Conservation (phyloP, 371 early-diverging fungal genomes). For the Lichtheimia hyalospora region DNA sequence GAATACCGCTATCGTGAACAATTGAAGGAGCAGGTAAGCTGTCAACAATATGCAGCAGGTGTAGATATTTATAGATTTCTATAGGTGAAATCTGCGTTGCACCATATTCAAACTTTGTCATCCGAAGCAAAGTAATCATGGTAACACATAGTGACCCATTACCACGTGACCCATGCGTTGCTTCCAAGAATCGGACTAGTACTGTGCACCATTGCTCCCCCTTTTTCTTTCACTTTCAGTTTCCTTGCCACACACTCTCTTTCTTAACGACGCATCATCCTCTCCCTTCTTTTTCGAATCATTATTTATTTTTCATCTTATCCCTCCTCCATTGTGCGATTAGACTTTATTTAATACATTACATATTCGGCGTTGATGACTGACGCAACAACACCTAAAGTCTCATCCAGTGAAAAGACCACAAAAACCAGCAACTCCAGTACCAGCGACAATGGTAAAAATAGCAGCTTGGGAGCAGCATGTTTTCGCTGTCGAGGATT, state of each 20-base stretch:
- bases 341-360: no score
- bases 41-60: neutral
- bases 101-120: constrained; percentile 6
- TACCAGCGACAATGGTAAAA: constrained; percentile 1
- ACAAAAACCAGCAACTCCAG: neutral
- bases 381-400: neutral
- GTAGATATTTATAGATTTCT: neutral
- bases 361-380: no score
- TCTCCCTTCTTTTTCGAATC: neutral
- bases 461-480: constrained; percentile 36
- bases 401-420: constrained; percentile 3
- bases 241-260: neutral
- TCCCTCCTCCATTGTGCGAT: neutral
- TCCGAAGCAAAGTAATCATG: neutral
- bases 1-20: constrained; percentile 66
- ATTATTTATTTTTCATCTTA: neutral
- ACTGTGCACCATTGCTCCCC: neutral
- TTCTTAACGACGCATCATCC: neutral
- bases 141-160: neutral
- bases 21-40: constrained; percentile 51
- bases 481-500: constrained; percentile 53
- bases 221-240: constrained; percentile 1
- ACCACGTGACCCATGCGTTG: no score
- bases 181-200: neutral
- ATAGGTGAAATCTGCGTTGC: constrained; percentile 4